phyloP scores from a whole-genome alignment of 163 green algal species.

The Scenedesmus sp. region DNA sequence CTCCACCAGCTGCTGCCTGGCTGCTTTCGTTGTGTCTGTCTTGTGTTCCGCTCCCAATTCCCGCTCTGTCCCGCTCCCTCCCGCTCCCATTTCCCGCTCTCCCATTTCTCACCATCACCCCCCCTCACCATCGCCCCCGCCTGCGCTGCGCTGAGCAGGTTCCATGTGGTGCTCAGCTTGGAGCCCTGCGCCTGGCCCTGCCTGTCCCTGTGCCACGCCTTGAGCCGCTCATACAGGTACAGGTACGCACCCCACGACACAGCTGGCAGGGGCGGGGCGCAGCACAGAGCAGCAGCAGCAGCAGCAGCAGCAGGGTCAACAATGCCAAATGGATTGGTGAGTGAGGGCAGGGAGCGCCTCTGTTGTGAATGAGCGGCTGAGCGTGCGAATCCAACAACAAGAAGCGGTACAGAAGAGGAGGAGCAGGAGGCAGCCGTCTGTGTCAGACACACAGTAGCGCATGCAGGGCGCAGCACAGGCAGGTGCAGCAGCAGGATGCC shows the following conservation, averaged over 20 bases:
- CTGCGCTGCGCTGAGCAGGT: conserved; percentile 88
- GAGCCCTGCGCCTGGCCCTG: conserved; percentile 4
- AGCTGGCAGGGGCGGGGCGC: conserved; percentile 55
- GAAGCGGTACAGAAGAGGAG: no score
- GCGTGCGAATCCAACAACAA: no score
- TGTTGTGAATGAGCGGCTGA: no score
- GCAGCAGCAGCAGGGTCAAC: not conserved
- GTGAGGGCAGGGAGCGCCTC: no score
- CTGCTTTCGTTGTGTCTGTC: no score
- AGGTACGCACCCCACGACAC: conserved; percentile 94
- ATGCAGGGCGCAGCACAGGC: no score
- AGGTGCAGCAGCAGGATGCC: not conserved
- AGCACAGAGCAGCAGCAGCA: not conserved
- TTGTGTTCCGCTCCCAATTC: no score
- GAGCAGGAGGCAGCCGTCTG: no score
- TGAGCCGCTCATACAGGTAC: conserved; percentile 84
- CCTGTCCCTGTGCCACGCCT: conserved; percentile 72
- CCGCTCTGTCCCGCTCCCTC: no score
- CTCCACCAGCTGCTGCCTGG: no score
- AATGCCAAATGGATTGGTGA: not conserved
- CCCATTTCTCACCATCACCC: no score
- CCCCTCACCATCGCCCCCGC: conserved; percentile 83
- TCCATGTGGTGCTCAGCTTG: conserved; percentile 69
- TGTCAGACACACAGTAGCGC: not conserved
- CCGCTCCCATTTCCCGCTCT: no score